phyloP scores from a whole-genome alignment of 495 filamentous ascomycete species.

The Penicillium verhagenii region DNA sequence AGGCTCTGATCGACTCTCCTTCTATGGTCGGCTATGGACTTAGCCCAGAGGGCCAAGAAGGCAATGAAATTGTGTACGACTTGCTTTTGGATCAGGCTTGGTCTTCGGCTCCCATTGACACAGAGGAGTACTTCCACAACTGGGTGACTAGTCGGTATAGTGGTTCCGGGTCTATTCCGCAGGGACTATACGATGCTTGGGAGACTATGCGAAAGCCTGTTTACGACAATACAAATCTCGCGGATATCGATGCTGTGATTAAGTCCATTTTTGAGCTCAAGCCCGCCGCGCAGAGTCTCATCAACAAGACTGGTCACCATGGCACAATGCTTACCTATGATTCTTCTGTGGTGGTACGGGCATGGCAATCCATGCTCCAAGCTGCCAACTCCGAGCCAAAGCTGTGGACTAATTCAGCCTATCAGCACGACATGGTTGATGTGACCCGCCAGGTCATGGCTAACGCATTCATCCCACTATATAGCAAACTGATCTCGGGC shows the following conservation, averaged over 20 bases:
- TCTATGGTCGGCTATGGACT: slow-evolving; percentile 48
- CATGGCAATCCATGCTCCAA: slow-evolving; percentile 40
- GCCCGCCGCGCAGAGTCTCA: slow-evolving; percentile 38
- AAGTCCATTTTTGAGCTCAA: slow-evolving; percentile 49
- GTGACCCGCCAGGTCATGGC: slow-evolving; percentile 50
- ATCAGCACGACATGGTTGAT: slow-evolving; percentile 51
- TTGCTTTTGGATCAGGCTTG: slow-evolving; percentile 53
- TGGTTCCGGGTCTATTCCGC: slow-evolving; percentile 31
- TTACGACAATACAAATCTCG: slow-evolving; percentile 54
- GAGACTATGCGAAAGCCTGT: slow-evolving; percentile 46
- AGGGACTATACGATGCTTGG: slow-evolving; percentile 45
- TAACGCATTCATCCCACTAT: slow-evolving; percentile 45
- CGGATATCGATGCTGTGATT: slow-evolving; percentile 33
- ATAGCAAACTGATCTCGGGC: slow-evolving; percentile 35
- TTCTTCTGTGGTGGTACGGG: slow-evolving; percentile 34
- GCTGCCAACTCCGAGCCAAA: slow-evolving; percentile 32
- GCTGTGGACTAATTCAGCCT: slow-evolving; percentile 48
- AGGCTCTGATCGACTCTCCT: slow-evolving; percentile 37
- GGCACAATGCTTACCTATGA: slow-evolving; percentile 46
- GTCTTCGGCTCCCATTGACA: slow-evolving; percentile 43
- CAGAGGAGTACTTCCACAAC: slow-evolving; percentile 42
- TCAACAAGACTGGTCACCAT: slow-evolving; percentile 41
- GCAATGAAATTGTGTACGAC: slow-evolving; percentile 56
- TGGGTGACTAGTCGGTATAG: slow-evolving; percentile 49
- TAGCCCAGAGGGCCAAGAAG: slow-evolving; percentile 52